These are phyloP conservation scores for Podospora australis DNA, from an alignment of 495 filamentous ascomycete species.

Conservation along the genomic window DNA sequence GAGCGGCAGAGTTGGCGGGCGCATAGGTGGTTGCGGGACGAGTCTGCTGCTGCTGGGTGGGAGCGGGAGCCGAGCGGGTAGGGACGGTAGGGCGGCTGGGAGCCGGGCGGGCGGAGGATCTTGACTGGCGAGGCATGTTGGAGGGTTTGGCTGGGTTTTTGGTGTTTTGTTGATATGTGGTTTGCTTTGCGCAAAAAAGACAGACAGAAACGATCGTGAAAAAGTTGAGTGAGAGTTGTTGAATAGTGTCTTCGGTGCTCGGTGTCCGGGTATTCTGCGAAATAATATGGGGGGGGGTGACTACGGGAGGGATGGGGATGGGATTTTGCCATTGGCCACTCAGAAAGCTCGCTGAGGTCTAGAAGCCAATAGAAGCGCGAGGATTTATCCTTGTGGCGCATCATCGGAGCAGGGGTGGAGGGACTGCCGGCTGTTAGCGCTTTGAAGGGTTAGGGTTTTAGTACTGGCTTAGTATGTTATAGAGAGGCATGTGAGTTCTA, in stretches of 20 bases:
- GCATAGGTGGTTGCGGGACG: slow-evolving; percentile 62
- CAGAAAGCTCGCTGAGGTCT: background rate
- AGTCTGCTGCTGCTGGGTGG: slow-evolving; percentile 54
- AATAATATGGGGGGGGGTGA: too few relatives aligned
- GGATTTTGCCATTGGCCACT: slow-evolving; percentile 27
- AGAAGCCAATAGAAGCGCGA: slow-evolving; percentile 24
- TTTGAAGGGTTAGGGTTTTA: too few relatives aligned
- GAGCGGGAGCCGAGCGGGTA: slow-evolving; percentile 51
- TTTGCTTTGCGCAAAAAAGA: background rate
- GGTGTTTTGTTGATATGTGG: slow-evolving; percentile 4
- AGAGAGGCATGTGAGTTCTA: too few relatives aligned
- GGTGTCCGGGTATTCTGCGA: too few relatives aligned
- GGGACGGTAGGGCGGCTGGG: slow-evolving; percentile 62
- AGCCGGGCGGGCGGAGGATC: slow-evolving; percentile 56
- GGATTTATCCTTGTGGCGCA: background rate
- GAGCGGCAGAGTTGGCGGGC: slow-evolving; percentile 36
- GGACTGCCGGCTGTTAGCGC: slow-evolving; percentile 10
- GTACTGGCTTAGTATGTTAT: too few relatives aligned
- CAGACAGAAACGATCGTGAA: background rate
- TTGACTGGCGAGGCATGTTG: slow-evolving; percentile 73
- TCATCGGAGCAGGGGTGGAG: background rate
- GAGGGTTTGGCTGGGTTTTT: background rate
- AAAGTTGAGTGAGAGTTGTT: background rate
- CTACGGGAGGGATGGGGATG: too few relatives aligned
- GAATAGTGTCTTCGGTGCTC: too few relatives aligned